These are phyloP conservation scores for Coniosporium tulheliwenetii DNA, from an alignment of 2,329 filamentous ascomycete species.

Conservation along the genomic window DNA sequence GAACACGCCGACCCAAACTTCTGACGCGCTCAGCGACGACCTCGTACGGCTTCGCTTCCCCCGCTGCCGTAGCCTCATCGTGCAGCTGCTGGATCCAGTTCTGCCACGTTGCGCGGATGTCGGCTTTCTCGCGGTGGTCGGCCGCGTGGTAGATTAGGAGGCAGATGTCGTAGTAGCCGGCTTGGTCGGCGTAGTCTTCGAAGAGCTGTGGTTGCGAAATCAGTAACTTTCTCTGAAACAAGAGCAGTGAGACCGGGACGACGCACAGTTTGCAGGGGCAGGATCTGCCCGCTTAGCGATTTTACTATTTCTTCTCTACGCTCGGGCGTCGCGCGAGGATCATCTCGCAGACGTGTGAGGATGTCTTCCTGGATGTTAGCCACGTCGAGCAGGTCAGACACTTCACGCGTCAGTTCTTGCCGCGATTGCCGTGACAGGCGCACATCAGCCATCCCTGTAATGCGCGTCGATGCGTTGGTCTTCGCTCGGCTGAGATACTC, in stretches of 20 bases:
- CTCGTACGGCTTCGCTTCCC: conserved; percentile 50
- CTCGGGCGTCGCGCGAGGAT: conserved; percentile 50
- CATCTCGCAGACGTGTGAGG: conserved; percentile 58
- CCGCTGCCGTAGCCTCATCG: conserved; percentile 29
- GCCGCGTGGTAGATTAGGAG: conserved; percentile 84
- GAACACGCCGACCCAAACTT: conserved; percentile 38
- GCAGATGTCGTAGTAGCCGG: conserved; percentile 85
- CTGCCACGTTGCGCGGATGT: conserved; percentile 74
- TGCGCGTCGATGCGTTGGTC: conserved; percentile 72
- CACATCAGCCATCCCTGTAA: not conserved
- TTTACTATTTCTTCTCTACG: conserved; percentile 48
- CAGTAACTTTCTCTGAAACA: conserved; percentile 7
- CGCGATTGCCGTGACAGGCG: conserved; percentile 48
- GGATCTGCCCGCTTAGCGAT: conserved; percentile 62
- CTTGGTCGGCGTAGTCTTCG: conserved; percentile 80
- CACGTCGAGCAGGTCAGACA: conserved; percentile 76
- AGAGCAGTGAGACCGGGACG: not conserved
- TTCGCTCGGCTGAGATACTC: conserved; percentile 81
- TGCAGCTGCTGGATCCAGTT: conserved; percentile 57
- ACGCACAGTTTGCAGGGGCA: conserved; percentile 60
- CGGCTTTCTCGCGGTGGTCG: conserved; percentile 75
- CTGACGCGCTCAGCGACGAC: conserved; percentile 46
- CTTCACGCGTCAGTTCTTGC: conserved; percentile 71
- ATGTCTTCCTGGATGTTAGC: conserved; percentile 92
- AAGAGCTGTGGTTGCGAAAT: conserved; percentile 48